Evolutionary conservation across 2,329 filamentous ascomycete species (phyloP).

Genomic region (Claviceps citrina): DNA sequence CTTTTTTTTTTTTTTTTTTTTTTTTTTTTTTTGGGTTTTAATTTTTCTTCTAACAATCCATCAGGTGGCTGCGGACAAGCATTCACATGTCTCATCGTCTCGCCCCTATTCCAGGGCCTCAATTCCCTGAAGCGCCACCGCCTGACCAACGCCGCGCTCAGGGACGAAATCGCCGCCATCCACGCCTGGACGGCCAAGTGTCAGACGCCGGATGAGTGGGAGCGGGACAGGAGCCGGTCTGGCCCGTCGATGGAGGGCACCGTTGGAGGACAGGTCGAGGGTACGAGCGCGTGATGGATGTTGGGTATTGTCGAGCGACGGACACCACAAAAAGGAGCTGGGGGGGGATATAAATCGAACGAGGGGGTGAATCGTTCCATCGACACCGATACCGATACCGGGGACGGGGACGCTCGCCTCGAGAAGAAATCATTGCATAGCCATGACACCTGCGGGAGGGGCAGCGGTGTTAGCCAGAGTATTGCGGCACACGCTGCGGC

Average conservation of each 20-base stretch:
- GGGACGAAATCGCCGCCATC: conserved; percentile 76
- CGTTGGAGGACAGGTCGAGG: conserved; percentile 26
- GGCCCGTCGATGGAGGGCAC: conserved; percentile 30
- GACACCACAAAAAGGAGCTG: no score
- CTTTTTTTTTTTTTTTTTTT: no score
- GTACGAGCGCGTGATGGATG: conserved; percentile 8
- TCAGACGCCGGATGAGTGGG: conserved; percentile 81
- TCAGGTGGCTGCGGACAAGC: conserved; percentile 48
- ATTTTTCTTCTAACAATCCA: no score
- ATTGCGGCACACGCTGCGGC: background rate
- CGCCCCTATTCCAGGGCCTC: conserved; percentile 53
- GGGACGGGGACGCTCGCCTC: no score
- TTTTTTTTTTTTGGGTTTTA: no score
- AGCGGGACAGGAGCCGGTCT: conserved; percentile 38
- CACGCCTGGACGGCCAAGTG: conserved; percentile 94
- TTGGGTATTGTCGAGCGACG: background rate
- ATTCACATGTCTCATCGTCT: conserved; percentile 45
- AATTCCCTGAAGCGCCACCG: conserved; percentile 72
- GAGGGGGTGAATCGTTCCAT: no score
- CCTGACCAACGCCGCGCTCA: conserved; percentile 68
- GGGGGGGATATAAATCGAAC: no score
- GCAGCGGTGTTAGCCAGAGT: no score
- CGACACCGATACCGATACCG: no score
- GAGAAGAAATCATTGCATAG: no score
- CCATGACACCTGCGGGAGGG: no score